phyloP scores from a whole-genome alignment of 2,329 filamentous ascomycete genomes.

The Neobulgaria alba region DNA sequence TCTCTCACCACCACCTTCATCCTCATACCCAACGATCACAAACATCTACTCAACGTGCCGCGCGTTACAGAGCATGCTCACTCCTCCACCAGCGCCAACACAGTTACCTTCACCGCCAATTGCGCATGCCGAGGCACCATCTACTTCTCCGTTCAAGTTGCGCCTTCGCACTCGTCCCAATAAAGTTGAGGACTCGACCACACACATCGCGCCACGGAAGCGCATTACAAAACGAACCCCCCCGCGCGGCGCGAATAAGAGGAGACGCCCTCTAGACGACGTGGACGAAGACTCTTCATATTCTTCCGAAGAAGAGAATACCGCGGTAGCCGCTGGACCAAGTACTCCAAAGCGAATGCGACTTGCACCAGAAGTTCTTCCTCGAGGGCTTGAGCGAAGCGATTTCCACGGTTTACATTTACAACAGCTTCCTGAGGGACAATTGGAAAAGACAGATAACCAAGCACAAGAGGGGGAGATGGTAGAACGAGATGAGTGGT shows the following conservation, averaged over 20 bases:
- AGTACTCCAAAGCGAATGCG: conserved; percentile 52
- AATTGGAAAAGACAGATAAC: background rate
- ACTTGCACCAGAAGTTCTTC: conserved; percentile 51
- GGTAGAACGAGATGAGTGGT: conserved; percentile 42
- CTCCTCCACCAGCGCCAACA: conserved; percentile 31
- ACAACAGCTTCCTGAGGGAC: conserved; percentile 10
- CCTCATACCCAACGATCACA: conserved; percentile 40
- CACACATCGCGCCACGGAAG: conserved; percentile 17
- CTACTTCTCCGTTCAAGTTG: conserved; percentile 38
- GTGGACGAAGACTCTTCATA: conserved; percentile 29
- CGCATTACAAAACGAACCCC: conserved; percentile 45
- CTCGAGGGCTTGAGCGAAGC: conserved; percentile 47
- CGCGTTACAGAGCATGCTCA: conserved; percentile 51
- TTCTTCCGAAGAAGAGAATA: conserved; percentile 18
- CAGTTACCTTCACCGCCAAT: conserved; percentile 49
- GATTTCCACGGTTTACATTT: conserved; percentile 48
- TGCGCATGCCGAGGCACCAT: conserved; percentile 19
- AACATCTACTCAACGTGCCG: conserved; percentile 53
- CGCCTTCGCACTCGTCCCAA: conserved; percentile 42
- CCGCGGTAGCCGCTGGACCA: conserved; percentile 11
- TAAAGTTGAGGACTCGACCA: conserved; percentile 14
- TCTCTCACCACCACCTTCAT: conserved; percentile 39
- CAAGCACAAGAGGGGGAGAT: conserved; percentile 27
- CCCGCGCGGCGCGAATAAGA: conserved; percentile 43
- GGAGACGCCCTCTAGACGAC: conserved; percentile 38